Percentiles rank a stretch among this genome's conserved stretches.
These are phyloP conservation scores for Fusarium siculi DNA, from an alignment of 2,329 filamentous ascomycete genomes.

Conservation along the genomic window DNA sequence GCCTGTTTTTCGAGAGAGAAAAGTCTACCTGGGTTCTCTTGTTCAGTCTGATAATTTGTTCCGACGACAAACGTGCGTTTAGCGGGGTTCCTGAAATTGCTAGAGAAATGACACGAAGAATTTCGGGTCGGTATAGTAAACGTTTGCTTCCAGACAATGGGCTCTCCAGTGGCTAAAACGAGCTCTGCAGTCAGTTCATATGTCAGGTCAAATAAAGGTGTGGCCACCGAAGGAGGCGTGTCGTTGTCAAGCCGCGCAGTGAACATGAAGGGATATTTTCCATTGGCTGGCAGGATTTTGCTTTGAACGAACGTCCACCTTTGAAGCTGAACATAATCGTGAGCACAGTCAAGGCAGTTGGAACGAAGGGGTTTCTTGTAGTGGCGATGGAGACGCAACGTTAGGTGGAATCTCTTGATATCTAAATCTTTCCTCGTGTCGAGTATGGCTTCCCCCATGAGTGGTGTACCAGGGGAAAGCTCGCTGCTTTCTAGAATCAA, in stretches of 20 bases:
- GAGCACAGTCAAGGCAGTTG: background rate
- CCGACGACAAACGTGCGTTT: background rate
- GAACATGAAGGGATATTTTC: background rate
- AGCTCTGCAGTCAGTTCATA: background rate
- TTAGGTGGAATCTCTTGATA: background rate
- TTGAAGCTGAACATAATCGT: background rate
- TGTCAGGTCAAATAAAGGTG: background rate
- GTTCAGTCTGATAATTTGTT: background rate
- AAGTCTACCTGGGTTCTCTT: background rate
- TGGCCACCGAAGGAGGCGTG: background rate
- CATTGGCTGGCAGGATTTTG: rapidly evolving
- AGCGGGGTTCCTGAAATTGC: background rate
- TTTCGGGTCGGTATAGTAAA: background rate
- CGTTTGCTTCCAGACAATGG: background rate
- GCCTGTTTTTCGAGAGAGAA: background rate
- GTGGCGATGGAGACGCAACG: background rate
- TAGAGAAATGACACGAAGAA: background rate
- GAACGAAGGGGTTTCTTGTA: background rate
- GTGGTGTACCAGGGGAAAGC: background rate
- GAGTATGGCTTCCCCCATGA: background rate
- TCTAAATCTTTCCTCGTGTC: background rate
- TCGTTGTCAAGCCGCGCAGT: background rate
- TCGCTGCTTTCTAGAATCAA: background rate
- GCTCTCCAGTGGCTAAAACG: background rate
- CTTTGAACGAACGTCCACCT: background rate